These are phyloP conservation scores for Trichosanthes truncata DNA, from an alignment of 306 rosid genomes.

Conservation along the genomic window DNA sequence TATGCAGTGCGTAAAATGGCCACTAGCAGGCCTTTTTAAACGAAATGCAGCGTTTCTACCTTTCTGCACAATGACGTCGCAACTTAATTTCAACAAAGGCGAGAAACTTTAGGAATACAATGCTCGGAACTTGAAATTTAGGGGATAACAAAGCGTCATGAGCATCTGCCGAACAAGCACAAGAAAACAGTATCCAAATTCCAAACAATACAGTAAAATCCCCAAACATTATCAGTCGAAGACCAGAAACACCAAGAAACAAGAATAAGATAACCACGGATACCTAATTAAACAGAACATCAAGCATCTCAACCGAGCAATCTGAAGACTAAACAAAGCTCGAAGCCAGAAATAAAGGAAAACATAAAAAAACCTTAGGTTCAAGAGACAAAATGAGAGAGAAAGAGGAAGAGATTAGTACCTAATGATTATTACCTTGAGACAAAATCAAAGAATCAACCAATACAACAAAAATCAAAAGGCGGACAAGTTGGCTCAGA, in stretches of 20 bases:
- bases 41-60: background rate
- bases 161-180: background rate
- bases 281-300: background rate
- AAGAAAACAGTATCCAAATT: background rate
- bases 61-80: background rate
- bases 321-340: background rate
- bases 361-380: background rate
- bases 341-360: background rate
- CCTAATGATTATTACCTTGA: background rate
- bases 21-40: background rate
- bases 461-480: constrained; percentile 11
- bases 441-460: constrained; percentile 7
- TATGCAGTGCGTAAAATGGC: background rate
- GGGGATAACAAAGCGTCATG: background rate
- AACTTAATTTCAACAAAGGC: background rate
- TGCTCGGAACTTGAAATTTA: background rate
- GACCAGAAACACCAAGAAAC: background rate
- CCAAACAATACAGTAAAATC: background rate
- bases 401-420: constrained; percentile 2
- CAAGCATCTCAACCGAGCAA: background rate
- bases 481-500: background rate
- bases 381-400: background rate
- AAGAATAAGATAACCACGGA: background rate
- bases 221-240: background rate
- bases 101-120: background rate